Evolutionary conservation across 2,329 filamentous ascomycete species (phyloP).

Genomic region (Neonectria hederae): DNA sequence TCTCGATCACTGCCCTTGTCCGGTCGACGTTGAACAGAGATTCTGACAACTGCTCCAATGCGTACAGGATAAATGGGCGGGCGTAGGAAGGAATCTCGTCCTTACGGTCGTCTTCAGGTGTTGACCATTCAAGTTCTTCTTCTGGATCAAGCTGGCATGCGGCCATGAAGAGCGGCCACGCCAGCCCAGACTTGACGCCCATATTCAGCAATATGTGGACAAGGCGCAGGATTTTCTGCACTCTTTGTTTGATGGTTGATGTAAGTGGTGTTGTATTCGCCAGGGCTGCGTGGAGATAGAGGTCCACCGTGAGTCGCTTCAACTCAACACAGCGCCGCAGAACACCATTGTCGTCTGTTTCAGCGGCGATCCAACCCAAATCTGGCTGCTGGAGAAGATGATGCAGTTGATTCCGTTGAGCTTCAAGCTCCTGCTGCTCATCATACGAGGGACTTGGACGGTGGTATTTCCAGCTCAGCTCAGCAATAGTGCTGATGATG

Average conservation of each 20-base stretch:
- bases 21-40: conserved; percentile 55
- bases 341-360: conserved; percentile 23
- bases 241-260: conserved; percentile 5
- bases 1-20: conserved; percentile 56
- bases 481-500: conserved; percentile 57
- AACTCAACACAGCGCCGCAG: conserved; percentile 42
- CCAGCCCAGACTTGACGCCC: conserved; percentile 32
- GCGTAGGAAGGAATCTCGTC: conserved; percentile 20
- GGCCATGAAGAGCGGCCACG: conserved; percentile 37
- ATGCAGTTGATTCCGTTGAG: conserved; percentile 3
- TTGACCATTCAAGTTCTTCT: conserved; percentile 18
- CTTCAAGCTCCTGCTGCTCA: background rate
- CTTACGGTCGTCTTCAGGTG: background rate
- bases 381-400: background rate
- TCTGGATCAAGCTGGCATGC: conserved; percentile 35
- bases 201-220: conserved; percentile 22
- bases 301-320: conserved; percentile 51
- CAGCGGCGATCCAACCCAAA: background rate
- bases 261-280: conserved; percentile 53
- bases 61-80: conserved; percentile 29
- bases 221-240: conserved; percentile 23
- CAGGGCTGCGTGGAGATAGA: conserved; percentile 58
- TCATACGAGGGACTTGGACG: background rate
- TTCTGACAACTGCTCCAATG: conserved; percentile 49
- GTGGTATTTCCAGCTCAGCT: conserved; percentile 42